These are phyloP conservation scores for Stevia rebaudiana DNA, from an alignment of 140 eudicot species.

Conservation along the genomic window DNA sequence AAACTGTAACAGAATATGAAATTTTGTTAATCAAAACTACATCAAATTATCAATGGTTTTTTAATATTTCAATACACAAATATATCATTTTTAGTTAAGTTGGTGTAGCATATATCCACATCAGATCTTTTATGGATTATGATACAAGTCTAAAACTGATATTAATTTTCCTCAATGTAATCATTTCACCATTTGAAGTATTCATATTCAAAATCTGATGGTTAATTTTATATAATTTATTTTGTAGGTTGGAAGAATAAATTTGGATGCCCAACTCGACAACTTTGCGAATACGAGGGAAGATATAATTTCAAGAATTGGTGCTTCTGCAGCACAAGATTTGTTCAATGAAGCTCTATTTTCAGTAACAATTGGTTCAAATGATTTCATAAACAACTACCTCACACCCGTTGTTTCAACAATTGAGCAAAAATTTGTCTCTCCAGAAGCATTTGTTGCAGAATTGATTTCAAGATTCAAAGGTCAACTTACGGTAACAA, in stretches of 20 bases:
- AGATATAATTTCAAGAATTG: conserved; percentile 48
- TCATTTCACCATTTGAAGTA: background rate
- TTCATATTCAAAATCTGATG: background rate
- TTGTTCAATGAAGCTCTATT: conserved; percentile 51
- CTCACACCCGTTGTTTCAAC: conserved; percentile 50
- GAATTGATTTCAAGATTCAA: conserved; percentile 56
- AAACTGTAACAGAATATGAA: background rate
- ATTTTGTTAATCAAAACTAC: background rate
- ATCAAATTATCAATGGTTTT: too few relatives aligned
- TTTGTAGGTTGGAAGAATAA: conserved; percentile 73
- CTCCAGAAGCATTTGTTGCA: conserved; percentile 59
- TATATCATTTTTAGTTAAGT: background rate
- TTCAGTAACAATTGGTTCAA: conserved; percentile 76
- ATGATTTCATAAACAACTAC: conserved; percentile 86
- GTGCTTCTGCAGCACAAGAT: conserved; percentile 42
- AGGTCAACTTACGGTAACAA: conserved; percentile 60
- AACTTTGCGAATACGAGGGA: conserved; percentile 76
- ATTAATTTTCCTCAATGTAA: background rate
- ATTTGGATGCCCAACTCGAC: conserved; percentile 80
- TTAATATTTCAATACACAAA: too few relatives aligned
- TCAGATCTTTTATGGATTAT: background rate
- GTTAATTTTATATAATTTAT: background rate
- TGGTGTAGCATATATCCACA: background rate
- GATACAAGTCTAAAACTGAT: too few relatives aligned
- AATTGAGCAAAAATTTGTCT: conserved; percentile 36